Evolutionary conservation across 768 basidiomycete genomes (phyloP).

Genomic region (Lanmaoa rubissima): DNA sequence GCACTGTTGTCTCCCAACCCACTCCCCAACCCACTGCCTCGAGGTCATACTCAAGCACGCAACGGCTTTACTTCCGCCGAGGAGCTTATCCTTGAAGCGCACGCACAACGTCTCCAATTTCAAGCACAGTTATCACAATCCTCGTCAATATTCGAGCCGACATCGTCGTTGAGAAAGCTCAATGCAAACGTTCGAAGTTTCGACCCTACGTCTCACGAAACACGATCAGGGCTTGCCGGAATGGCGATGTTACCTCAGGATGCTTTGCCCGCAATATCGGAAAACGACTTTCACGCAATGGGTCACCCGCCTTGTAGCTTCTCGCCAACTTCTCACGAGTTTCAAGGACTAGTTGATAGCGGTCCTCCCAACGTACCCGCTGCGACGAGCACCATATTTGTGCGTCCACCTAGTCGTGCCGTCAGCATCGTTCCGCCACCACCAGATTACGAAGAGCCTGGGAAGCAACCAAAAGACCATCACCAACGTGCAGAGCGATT

Average conservation of each 20-base stretch:
- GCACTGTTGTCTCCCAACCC: conserved; percentile 10
- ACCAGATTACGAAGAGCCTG: conserved; percentile 18
- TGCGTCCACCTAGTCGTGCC: conserved; percentile 30
- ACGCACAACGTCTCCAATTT: conserved; percentile 31
- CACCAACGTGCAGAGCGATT: conserved; percentile 10
- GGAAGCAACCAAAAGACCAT: conserved; percentile 12
- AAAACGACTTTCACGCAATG: conserved; percentile 37
- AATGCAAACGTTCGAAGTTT: conserved; percentile 10
- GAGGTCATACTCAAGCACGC: conserved; percentile 36
- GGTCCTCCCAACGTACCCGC: not conserved
- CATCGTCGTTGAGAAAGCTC: conserved; percentile 4
- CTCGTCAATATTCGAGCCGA: conserved; percentile 9
- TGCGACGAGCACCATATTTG: conserved; percentile 3
- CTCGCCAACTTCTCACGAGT: not conserved
- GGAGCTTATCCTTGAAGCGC: conserved; percentile 63
- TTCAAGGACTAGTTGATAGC: not conserved
- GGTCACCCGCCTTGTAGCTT: conserved; percentile 9
- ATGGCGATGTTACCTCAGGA: conserved; percentile 19
- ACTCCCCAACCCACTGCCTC: conserved; percentile 11
- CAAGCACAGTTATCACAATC: conserved; percentile 11
- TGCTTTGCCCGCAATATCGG: conserved; percentile 30
- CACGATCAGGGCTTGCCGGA: conserved; percentile 1
- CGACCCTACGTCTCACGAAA: conserved; percentile 1
- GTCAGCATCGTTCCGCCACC: conserved; percentile 32
- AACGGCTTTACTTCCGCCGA: conserved; percentile 69